Percentiles rank a stretch among this genome's conserved stretches.
Evolutionary conservation across 768 basidiomycete genomes (phyloP).

Genomic region (Pisolithus microcarpus): DNA sequence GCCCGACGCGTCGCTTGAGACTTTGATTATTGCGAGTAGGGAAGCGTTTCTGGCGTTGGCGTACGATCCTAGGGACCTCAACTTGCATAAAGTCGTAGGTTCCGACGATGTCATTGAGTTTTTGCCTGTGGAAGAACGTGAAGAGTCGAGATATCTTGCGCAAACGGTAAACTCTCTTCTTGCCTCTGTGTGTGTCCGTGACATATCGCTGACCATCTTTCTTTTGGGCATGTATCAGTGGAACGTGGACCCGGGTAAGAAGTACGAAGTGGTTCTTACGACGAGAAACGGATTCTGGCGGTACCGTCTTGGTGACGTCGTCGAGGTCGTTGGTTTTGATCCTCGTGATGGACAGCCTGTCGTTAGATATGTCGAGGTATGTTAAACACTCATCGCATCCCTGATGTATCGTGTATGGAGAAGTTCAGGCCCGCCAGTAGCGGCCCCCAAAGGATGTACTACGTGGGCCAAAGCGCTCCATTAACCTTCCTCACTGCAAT

Average conservation of each 20-base stretch:
- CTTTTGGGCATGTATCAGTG: conserved; percentile 12
- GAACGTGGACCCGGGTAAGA: conserved; percentile 12
- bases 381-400: background rate
- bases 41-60: conserved; percentile 16
- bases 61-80: conserved; percentile 15
- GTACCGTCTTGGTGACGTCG: conserved; percentile 15
- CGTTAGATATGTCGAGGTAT: conserved; percentile 19
- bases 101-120: conserved; percentile 23
- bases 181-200: too few species aligned
- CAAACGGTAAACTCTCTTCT: conserved; percentile 10
- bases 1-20: conserved; percentile 13
- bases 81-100: conserved; percentile 15
- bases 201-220: background rate
- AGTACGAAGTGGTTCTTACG: conserved; percentile 17
- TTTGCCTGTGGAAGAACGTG: conserved; percentile 11
- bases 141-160: conserved; percentile 14
- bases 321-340: conserved; percentile 17
- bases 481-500: too few species aligned
- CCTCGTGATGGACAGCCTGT: conserved; percentile 14
- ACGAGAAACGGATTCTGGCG: conserved; percentile 22
- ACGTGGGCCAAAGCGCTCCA: too few species aligned
- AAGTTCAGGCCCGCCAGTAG: too few species aligned
- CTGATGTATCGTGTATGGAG: too few species aligned
- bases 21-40: conserved; percentile 17
- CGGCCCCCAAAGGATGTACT: too few species aligned